Base-by-base conservation (phyloP, 176 grass and related monocot genomes). In the Hordeum marinum region DNA sequence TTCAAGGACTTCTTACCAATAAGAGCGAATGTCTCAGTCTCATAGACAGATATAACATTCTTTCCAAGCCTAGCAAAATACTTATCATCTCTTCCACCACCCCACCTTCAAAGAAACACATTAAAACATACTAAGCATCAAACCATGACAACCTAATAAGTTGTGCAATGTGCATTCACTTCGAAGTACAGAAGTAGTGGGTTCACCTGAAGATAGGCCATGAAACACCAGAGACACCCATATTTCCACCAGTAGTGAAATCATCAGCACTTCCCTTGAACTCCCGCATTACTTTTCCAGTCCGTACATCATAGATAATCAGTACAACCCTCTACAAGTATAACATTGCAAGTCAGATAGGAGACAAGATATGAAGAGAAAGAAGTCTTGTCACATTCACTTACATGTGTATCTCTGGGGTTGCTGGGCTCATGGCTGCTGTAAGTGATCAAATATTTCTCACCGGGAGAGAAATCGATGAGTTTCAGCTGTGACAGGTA, bases 51-150 rank as follows among this genome's bases (percentile, higher is more conserved):
- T 77, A 97, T 92, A 37, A 86, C 64, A 76, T 94, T 97, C 81
- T 97, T 97, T 61, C 92, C 94, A 55, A 97, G 91, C 88, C 92
- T 92, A 7, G 94, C 92, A 81, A 97, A 97, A 94, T 97, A 97
- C 85, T 89, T 94, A 76, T 97, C 94, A 15, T 97, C 94, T 55
- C 26, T 94, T 85, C 94, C 94, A 75, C 94, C 94, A 39, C 90
- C 92, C 94, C 94, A 97, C 82, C 94, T 97, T 77, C 11, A 12
- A 9, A 52, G 15, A 6, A 52, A 52, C 34, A 57, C 66, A 84
- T 42, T 75, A 21, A 70, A 85, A 52, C 48, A 52, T 43, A 52
- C 50, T 82, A 48, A 87, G 75, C 46, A 76, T 52, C 42, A 15
- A 24, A 17, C 48, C 21, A 52, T 21, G 10, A 39, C 5, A 74